Evolutionary conservation across 2,329 filamentous ascomycete genomes (phyloP).

Genomic region (Fusarium transvaalense): DNA sequence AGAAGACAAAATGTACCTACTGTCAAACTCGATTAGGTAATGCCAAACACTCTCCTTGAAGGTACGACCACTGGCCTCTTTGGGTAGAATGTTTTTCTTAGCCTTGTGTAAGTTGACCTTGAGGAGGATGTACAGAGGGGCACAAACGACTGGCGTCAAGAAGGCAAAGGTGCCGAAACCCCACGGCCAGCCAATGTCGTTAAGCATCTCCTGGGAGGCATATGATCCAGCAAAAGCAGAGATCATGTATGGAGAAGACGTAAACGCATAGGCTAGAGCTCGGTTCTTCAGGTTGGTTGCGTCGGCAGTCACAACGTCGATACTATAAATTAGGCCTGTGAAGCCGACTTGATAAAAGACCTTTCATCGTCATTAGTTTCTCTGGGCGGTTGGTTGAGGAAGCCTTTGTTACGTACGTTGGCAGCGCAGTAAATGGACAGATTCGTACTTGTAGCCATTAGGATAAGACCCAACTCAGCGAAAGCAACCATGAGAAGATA

Average conservation of each 20-base stretch:
- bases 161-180: constrained; percentile 72
- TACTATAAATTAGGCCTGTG: constrained; percentile 18
- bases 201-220: constrained; percentile 48
- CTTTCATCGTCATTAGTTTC: not conserved
- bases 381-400: accelerated
- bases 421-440: constrained; percentile 63
- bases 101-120: constrained; percentile 68
- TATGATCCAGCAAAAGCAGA: constrained; percentile 57
- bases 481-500: constrained; percentile 19
- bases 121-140: constrained; percentile 67
- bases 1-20: constrained; percentile 33
- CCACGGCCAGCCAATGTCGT: constrained; percentile 53
- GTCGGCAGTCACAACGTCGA: constrained; percentile 23
- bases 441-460: constrained; percentile 69
- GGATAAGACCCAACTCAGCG: constrained; percentile 62
- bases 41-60: constrained; percentile 61
- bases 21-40: constrained; percentile 70
- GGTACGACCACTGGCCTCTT: constrained; percentile 58
- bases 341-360: constrained; percentile 23
- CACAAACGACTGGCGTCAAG: constrained; percentile 64
- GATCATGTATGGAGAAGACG: constrained; percentile 60
- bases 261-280: constrained; percentile 53
- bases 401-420: constrained; percentile 49
- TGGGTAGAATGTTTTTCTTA: constrained; percentile 58
- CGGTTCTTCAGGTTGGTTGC: constrained; percentile 22